Percentiles rank a stretch among this genome's conserved stretches.
Evolutionary conservation across 1,284 basidiomycete genomes (phyloP).

Genomic region (Cerrena zonata): DNA sequence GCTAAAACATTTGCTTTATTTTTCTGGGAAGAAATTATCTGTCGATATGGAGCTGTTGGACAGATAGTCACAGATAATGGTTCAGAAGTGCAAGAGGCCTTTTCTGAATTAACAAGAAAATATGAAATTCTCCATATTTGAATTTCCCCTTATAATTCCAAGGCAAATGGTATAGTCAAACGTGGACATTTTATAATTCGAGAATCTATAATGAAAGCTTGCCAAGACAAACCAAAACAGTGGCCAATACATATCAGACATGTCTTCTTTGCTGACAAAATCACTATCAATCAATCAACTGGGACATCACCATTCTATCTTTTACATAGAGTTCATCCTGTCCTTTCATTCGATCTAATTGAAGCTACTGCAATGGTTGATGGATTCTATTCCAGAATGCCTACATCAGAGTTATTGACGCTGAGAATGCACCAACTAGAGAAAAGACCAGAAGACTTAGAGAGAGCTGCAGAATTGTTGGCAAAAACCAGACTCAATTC

Average conservation of each 20-base stretch:
- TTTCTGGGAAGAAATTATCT: not conserved
- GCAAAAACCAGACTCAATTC: not conserved
- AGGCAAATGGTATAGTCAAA: conserved; percentile 5
- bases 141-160: conserved; percentile 13
- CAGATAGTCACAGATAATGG: not conserved
- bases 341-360: conserved; percentile 8
- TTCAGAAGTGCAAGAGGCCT: not conserved
- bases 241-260: not conserved
- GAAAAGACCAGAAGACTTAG: not conserved
- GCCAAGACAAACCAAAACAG: conserved; percentile 2
- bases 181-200: conserved; percentile 11
- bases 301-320: conserved; percentile 9
- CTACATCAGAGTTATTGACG: conserved; percentile 2
- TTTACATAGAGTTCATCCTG: conserved; percentile 10
- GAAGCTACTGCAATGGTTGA: conserved; percentile 9
- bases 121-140: conserved; percentile 11
- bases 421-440: not conserved
- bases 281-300: conserved; percentile 5
- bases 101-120: not conserved
- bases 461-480: conserved; percentile 3
- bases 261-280: conserved; percentile 1
- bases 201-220: conserved; percentile 12
- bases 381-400: conserved; percentile 5
- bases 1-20: conserved; percentile 12
- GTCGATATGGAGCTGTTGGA: not conserved